Evolutionary conservation across 192 early-diverging fungal genomes (phyloP).

Genomic region (Umbelopsis isabellina): DNA sequence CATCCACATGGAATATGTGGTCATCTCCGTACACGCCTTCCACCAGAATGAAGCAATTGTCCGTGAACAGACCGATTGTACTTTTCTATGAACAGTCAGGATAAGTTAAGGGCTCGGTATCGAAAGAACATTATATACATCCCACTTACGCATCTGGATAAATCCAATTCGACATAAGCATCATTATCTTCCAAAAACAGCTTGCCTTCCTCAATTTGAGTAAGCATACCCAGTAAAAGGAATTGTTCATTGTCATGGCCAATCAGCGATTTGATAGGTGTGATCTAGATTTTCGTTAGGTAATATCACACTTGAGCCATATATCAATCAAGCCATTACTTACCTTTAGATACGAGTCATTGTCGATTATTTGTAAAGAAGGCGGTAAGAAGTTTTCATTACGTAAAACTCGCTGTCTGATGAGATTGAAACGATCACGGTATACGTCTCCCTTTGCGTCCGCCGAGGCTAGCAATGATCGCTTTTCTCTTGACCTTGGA

Average conservation of each 20-base stretch:
- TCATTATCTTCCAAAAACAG: conserved; percentile 86
- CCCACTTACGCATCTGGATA: conserved; percentile 54
- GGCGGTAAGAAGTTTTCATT: conserved; percentile 79
- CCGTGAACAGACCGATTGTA: conserved; percentile 78
- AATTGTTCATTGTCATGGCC: conserved; percentile 68
- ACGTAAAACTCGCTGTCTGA: conserved; percentile 79
- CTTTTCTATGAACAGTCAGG: conserved; percentile 33
- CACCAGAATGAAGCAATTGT: conserved; percentile 85
- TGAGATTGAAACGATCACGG: conserved; percentile 76
- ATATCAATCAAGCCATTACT: not conserved
- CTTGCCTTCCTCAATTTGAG: conserved; percentile 78
- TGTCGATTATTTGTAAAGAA: conserved; percentile 45
- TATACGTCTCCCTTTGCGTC: conserved; percentile 68
- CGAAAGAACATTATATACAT: not conserved
- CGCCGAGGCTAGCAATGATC: conserved; percentile 61
- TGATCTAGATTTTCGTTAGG: conserved; percentile 49
- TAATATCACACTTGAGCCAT: not conserved
- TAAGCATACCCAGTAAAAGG: conserved; percentile 88
- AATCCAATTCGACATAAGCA: conserved; percentile 74
- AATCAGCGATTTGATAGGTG: conserved; percentile 81
- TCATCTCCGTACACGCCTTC: conserved; percentile 79
- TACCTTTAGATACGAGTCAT: conserved; percentile 36
- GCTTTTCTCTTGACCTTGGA: conserved; percentile 28
- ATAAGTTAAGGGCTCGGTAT: conserved; percentile 32
- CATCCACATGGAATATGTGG: conserved; percentile 66